Evolutionary conservation across 1,139 yeast species (phyloP).

Genomic region (Suhomyces chickasaworum): DNA sequence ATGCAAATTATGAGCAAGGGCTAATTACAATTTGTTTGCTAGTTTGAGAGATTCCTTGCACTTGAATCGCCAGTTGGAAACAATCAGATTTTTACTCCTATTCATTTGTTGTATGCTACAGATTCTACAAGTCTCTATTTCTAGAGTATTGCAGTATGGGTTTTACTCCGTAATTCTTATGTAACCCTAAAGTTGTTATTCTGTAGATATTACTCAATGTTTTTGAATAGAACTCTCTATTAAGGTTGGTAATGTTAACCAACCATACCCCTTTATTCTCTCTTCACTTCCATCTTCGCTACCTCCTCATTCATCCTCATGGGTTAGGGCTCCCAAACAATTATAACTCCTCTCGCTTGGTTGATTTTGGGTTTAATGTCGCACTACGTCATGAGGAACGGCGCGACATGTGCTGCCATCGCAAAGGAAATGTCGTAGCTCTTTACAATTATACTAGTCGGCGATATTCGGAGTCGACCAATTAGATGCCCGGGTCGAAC

Average conservation of each 20-base stretch:
- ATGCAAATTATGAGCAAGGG: background rate
- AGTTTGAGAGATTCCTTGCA: background rate
- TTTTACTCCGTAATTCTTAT: too few species aligned
- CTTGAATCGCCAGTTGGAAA: background rate
- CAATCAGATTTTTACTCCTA: background rate
- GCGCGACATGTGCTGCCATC: background rate
- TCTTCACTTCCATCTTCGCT: background rate
- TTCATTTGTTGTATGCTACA: background rate
- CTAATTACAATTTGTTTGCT: background rate
- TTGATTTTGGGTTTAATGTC: background rate
- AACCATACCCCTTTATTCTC: too few species aligned
- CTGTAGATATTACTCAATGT: too few species aligned
- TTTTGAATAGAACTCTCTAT: too few species aligned
- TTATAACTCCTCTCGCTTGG: background rate
- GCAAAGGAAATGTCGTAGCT: background rate
- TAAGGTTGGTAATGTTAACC: too few species aligned
- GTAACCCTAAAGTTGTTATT: too few species aligned
- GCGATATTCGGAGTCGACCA: background rate
- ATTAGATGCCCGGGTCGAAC: background rate
- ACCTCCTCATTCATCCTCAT: background rate
- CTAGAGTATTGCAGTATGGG: too few species aligned
- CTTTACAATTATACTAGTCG: background rate
- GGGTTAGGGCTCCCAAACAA: background rate
- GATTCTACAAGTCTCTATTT: background rate
- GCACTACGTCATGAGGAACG: background rate